These are phyloP conservation scores for Malus sylvestris DNA, from an alignment of 306 rosid species.

Conservation along the genomic window DNA sequence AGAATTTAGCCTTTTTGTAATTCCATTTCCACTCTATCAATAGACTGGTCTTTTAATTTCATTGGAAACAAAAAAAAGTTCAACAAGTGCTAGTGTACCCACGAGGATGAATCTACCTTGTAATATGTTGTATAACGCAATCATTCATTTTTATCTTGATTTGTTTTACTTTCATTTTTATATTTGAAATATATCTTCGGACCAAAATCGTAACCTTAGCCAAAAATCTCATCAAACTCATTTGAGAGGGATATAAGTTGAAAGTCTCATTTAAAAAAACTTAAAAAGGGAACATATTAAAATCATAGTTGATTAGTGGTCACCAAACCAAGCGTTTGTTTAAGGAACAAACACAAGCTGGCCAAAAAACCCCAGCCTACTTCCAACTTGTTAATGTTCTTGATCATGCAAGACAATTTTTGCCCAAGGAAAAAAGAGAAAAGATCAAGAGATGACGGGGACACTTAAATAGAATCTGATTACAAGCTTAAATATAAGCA, in stretches of 20 bases:
- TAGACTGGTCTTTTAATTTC: neutral
- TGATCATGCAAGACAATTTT: too few relatives aligned
- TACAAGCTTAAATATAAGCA: neutral
- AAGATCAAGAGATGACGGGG: neutral
- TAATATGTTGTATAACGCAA: too few relatives aligned
- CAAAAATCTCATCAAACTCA: neutral
- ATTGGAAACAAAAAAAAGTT: neutral
- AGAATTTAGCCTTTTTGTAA: neutral
- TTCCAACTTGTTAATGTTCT: too few relatives aligned
- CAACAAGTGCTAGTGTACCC: too few relatives aligned
- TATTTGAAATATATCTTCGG: too few relatives aligned
- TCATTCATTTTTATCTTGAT: neutral
- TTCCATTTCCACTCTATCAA: neutral
- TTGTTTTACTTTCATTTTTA: too few relatives aligned
- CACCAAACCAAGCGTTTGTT: neutral
- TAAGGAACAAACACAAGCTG: neutral
- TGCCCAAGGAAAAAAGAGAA: too few relatives aligned
- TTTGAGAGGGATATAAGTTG: neutral
- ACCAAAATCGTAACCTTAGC: neutral
- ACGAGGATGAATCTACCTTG: too few relatives aligned
- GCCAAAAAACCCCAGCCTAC: too few relatives aligned
- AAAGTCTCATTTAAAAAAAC: neutral
- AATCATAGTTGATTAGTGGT: too few relatives aligned
- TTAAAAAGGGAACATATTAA: too few relatives aligned
- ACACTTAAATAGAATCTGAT: neutral